Conservation (phyloP, 345 rosid genomes). For the Cardamine occulta region DNA sequence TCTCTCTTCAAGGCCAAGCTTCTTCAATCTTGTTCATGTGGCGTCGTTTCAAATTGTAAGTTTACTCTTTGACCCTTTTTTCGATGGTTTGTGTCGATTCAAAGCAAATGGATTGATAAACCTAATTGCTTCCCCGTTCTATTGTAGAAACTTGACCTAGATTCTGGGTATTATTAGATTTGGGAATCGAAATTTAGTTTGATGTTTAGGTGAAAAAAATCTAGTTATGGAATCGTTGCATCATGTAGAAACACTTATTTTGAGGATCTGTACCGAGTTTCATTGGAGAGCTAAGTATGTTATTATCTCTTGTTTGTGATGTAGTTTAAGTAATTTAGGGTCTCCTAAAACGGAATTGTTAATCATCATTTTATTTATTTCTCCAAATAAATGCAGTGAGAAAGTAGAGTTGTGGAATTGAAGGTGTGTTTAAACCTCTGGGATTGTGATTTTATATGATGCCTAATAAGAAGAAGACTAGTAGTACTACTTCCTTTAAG, state of each 20-base stretch:
- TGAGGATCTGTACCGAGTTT: not conserved
- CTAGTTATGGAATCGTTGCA: not conserved
- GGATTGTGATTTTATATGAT: slow-evolving; percentile 21
- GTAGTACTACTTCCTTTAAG: slow-evolving; percentile 32
- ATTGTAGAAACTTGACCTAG: not conserved
- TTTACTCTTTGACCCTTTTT: not conserved
- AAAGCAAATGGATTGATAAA: not conserved
- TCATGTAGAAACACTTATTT: not conserved
- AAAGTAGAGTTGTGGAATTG: slow-evolving; percentile 15
- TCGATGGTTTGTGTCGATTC: not conserved
- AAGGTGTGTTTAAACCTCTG: not conserved
- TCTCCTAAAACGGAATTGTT: not conserved
- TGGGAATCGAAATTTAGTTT: not conserved
- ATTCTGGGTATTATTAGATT: slow-evolving; percentile 7
- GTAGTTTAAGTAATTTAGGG: not conserved
- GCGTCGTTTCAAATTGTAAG: slow-evolving; percentile 28
- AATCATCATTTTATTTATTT: not conserved
- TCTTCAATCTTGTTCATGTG: not conserved
- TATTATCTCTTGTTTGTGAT: not conserved
- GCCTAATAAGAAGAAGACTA: slow-evolving; percentile 40
- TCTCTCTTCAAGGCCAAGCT: not conserved
- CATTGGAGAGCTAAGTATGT: not conserved
- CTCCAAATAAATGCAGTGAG: not conserved
- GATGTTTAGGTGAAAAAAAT: not conserved
- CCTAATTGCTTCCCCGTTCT: slow-evolving; percentile 5